Evolutionary conservation across 306 rosid species (phyloP).

Genomic region (Fragaria ananassa): DNA sequence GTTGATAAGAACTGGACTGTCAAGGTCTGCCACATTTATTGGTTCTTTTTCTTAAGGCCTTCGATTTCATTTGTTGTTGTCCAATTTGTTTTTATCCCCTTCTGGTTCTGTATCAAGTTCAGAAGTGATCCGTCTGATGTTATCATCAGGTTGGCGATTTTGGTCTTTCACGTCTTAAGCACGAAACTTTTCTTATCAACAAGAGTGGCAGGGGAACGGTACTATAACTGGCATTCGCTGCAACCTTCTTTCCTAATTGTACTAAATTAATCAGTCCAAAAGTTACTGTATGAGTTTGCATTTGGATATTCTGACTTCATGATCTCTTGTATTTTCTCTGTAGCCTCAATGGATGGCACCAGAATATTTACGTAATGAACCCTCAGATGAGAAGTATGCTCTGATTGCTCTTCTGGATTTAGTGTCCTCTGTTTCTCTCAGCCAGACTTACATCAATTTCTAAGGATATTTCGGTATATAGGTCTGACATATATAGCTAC

Average conservation of each 20-base stretch:
- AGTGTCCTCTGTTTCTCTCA: constrained; percentile 5
- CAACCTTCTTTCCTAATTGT: constrained; percentile 16
- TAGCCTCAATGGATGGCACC: constrained; percentile 99
- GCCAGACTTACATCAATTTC: constrained; percentile 10
- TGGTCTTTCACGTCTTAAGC: constrained; percentile 96
- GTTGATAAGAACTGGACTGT: constrained; percentile 95
- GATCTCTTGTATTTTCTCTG: constrained; percentile 23
- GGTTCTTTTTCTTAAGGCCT: constrained; percentile 6
- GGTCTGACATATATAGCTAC: constrained; percentile 89
- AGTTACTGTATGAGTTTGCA: not conserved
- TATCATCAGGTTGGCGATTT: constrained; percentile 82
- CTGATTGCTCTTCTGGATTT: constrained; percentile 11
- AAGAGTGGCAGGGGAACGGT: constrained; percentile 99
- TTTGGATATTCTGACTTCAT: constrained; percentile 5
- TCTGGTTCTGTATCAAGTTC: constrained; percentile 7
- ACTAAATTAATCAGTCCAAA: constrained; percentile 4
- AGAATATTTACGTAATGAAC: constrained; percentile 95
- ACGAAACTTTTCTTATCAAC: constrained; percentile 76
- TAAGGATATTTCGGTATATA: constrained; percentile 42
- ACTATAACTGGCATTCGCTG: constrained; percentile 17
- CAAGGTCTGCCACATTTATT: constrained; percentile 51
- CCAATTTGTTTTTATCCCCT: not conserved
- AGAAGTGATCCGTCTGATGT: constrained; percentile 15
- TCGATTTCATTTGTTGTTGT: constrained; percentile 19
- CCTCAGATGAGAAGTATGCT: constrained; percentile 89